Base-by-base conservation (phyloP, 1,139 yeast species). In the Geotrichum bryndzae region DNA sequence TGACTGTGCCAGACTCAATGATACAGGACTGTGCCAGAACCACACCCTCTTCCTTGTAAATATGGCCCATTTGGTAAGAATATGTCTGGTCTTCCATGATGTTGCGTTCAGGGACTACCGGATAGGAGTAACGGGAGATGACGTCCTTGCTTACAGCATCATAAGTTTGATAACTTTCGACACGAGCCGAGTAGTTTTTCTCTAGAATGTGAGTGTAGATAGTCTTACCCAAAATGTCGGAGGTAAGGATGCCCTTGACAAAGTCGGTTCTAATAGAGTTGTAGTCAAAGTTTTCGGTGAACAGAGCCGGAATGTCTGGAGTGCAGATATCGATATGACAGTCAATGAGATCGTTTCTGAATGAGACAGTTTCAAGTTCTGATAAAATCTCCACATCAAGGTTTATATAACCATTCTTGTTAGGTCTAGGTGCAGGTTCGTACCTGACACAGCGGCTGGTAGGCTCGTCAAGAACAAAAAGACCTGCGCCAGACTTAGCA, bases 241-340 rank as follows among this genome's bases (percentile, higher is more conserved):
- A 88, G 15, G 96, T 87, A 64, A 95, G 80, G 38, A 94, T 95
- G 59, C 98, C 98, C 68, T 84, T 87, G 38, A 94, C 88, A 72
- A 94, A 94, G 75, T 94, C 99, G 54, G 82, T 80, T 74, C 99
- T 83, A 66, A 94, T 79, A 63, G 84, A 79, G 73, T 92, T 97
- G 74, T 92, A 94, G 76, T 94, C 99, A 70, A 94, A 94, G 73
- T 94, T 92, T 71, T 94, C 99, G 68, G 90, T 96, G 76, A 92
- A 94, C 64, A 94, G 85, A 31, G 96, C 96, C 1, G 98, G 98
- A 35, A 95, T 97, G 68, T 88, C 92, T 1, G 96, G 92, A 7
- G 97, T 81, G 74, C 99, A 94, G 64, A 94, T 90, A 76, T 94
- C 99, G 63, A 94, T 90, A 72, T 89, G 95, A 74, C 99, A 94